These are phyloP conservation scores for Cercospora citrullina DNA, from an alignment of 2,329 filamentous ascomycete species.

Conservation along the genomic window DNA sequence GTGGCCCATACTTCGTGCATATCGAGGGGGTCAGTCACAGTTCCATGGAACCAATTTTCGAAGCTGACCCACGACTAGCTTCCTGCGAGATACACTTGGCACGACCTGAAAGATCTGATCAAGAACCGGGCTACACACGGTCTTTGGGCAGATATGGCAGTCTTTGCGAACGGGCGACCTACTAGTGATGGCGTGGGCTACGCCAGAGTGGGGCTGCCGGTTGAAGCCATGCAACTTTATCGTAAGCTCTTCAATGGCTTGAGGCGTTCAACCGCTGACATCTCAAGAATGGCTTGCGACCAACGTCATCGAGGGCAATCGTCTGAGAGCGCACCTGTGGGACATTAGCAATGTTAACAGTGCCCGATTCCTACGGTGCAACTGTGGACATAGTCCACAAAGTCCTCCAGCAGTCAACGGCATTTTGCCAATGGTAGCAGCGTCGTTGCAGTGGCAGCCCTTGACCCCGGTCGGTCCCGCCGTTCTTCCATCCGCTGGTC, in stretches of 20 bases:
- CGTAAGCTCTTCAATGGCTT: conserved; percentile 22
- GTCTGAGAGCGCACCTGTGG: conserved; percentile 34
- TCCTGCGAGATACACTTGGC: conserved; percentile 35
- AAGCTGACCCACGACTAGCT: conserved; percentile 27
- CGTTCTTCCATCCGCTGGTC: not conserved
- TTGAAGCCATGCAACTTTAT: conserved; percentile 34
- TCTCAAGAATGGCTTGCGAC: conserved; percentile 32
- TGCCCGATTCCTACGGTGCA: conserved; percentile 28
- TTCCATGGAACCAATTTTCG: not conserved
- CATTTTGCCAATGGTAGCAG: conserved; percentile 21
- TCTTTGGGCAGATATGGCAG: conserved; percentile 35
- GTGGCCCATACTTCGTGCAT: conserved; percentile 25
- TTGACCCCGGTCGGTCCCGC: not conserved
- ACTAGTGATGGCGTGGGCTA: conserved; percentile 26
- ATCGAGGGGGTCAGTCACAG: conserved; percentile 27
- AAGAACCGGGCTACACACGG: conserved; percentile 32
- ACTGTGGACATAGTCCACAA: conserved; percentile 23
- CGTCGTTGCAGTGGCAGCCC: conserved; percentile 27
- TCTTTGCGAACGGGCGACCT: conserved; percentile 26
- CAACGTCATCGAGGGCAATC: conserved; percentile 26
- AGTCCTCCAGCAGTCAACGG: not conserved
- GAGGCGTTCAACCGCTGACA: conserved; percentile 11
- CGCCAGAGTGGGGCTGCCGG: conserved; percentile 28
- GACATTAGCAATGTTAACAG: conserved; percentile 27
- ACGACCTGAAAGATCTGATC: conserved; percentile 38